Evolutionary conservation across 2,329 filamentous ascomycete genomes (phyloP).

Genomic region (Corinectria fuckeliana): DNA sequence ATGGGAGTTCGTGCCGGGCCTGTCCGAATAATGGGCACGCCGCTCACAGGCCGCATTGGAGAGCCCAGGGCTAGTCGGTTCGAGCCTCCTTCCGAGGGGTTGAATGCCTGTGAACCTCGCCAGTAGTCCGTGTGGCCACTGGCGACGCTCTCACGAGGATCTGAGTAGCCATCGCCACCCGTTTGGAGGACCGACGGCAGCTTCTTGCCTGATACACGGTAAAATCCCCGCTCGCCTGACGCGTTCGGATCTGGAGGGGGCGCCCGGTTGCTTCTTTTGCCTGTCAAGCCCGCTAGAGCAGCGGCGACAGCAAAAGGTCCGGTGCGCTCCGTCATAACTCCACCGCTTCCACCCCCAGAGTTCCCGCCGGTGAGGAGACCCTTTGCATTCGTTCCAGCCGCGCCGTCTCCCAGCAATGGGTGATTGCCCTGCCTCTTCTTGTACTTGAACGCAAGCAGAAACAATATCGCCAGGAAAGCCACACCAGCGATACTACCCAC

Average conservation of each 20-base stretch:
- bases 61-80: conserved; percentile 59
- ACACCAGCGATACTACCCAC: conserved; percentile 65
- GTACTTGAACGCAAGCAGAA: conserved; percentile 61
- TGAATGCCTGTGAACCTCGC: conserved; percentile 58
- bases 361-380: conserved; percentile 40
- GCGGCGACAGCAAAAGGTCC: conserved; percentile 51
- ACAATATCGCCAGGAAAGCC: conserved; percentile 61
- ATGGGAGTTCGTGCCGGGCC: conserved; percentile 70
- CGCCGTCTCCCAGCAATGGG: conserved; percentile 51
- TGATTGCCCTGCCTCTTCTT: conserved; percentile 57
- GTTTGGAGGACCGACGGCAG: conserved; percentile 66
- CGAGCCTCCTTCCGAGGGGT: conserved; percentile 42
- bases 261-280: conserved; percentile 44
- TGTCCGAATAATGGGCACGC: conserved; percentile 66
- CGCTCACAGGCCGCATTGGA: conserved; percentile 66
- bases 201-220: conserved; percentile 70
- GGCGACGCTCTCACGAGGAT: conserved; percentile 52
- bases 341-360: conserved; percentile 28
- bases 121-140: conserved; percentile 61
- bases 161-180: conserved; percentile 69
- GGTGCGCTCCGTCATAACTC: conserved; percentile 56
- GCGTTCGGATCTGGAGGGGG: conserved; percentile 40
- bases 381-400: conserved; percentile 39
- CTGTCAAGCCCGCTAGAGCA: conserved; percentile 54
- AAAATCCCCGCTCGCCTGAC: conserved; percentile 64